Base-by-base conservation (phyloP, 2,329 filamentous ascomycete species). In the Aspergillus sp. region DNA sequence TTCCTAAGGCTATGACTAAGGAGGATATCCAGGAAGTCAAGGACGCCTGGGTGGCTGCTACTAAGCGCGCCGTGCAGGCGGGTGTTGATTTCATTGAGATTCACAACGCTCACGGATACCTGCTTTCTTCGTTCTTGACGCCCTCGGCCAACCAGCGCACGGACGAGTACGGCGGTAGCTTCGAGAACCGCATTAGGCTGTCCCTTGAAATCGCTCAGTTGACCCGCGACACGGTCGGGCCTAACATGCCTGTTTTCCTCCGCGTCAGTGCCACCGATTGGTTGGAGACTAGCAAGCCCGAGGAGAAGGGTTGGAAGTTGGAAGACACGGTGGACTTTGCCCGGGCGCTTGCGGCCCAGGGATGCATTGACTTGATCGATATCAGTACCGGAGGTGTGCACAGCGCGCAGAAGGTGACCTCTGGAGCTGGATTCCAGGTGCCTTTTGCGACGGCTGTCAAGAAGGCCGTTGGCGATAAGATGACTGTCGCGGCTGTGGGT, bases 21-120 rank as follows among this genome's bases (percentile, higher is more conserved):
- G 78, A 82, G 1, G 87, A 94, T 54, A 93, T 96, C 63, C 79
- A 85, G 65, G 75, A 79, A 3, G 77, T 91, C 50, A 88, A 92
- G 68, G 72, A 76, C 46, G 82, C 82, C 10, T 95, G 85, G 77
- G 85, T 80, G 4, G 82, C 82, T 1, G 80, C 85, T 0, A 81
- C 85, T 0, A 79, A 81, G 64, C 78, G 87, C 42, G 84, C 91
- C 1, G 75, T 93, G 4, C 79, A 85, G 62, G 88, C 87, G 1
- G 92, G 91, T 0, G 85, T 91, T 52, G 91, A 96, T 71, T 84
- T 87, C 7, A 87, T 96, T 59, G 91, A 96, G 73, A 85, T 96
- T 54, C 91, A 95, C 77, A 85, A 83, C 65, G 91, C 90, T 0
- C 91, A 95, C 68, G 90, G 91, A 0, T 95, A 93, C 70, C 82